Evolutionary conservation across 1,284 basidiomycete species (phyloP), one percentile per base, ranked within the genome.

Genomic region (Ganoderma multipileum): DNA sequence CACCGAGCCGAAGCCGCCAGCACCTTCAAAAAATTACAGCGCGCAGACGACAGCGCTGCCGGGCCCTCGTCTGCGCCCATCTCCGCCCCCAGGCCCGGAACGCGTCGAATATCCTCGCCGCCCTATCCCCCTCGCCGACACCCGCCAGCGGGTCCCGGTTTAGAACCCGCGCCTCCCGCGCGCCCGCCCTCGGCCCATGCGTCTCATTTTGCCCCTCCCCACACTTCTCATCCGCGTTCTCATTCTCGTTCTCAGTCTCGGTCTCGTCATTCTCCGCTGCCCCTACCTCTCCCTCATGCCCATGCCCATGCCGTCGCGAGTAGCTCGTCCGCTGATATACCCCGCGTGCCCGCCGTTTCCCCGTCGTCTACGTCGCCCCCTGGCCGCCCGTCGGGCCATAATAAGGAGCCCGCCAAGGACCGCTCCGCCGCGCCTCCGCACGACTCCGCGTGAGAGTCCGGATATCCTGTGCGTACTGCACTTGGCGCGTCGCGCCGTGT

Each of bases 31-130:
- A 86, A 86, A 86, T 82, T 83, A 42, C 79, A 76, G 64, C 81
- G 84, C 85, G 85, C 85, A 85, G 85, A 85, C 81, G 83, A 79
- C 77, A 78, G 80, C 75, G 69, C 77, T 73, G 79, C 84, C 81
- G 85, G 84, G 84, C 83, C 83, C 72, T 81, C 82, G 83, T 84
- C 84, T 86, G 85, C 84, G 85, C 85, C 77, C 63, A 67, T 72
- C 66, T 62, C 69, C 72, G 67, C 64, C 71, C 65, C 68, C 74
- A 77, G 79, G 79, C 78, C 76, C 80, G 79, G 80, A 76, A 63
- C 71, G 64, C 73, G 70, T 64, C 65, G 68, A 65, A 63, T 72
- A 66, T 70, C 71, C 69, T 70, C 72, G 41, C 68, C 75, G 64
- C 64, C 74, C 65, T 72, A 72, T 68, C 61, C 70, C 70, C 76